phyloP scores from a whole-genome alignment of 2,329 filamentous ascomycete genomes.

The Colletotrichum euphorbiae region DNA sequence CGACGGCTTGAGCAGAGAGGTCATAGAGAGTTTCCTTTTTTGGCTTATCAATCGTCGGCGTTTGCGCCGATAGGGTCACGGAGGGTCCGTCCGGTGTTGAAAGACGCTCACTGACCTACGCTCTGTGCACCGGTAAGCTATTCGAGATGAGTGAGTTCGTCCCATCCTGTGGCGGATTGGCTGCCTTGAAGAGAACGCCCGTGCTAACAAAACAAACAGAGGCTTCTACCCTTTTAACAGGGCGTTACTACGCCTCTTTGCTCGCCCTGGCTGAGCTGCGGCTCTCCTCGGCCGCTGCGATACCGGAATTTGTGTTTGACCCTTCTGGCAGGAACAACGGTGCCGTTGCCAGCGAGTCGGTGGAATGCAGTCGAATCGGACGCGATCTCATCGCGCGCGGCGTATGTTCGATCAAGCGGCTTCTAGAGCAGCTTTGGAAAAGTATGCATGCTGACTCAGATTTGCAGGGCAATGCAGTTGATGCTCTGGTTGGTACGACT shows the following conservation, averaged over 20 bases:
- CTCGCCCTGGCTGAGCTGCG: conserved; percentile 14
- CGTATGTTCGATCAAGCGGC: conserved; percentile 48
- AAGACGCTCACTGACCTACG: conserved; percentile 3
- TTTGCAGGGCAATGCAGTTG: conserved; percentile 76
- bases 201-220: conserved; percentile 7
- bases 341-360: conserved; percentile 77
- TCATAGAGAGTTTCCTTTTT: conserved; percentile 1
- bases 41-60: conserved; percentile 21
- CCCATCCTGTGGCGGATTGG: conserved; percentile 8
- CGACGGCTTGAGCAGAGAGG: neutral
- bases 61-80: conserved; percentile 26
- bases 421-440: neutral
- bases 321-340: conserved; percentile 54
- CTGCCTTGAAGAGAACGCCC: neutral
- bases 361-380: conserved; percentile 77
- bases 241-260: conserved; percentile 21
- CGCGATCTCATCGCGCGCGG: conserved; percentile 68
- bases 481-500: conserved; percentile 79
- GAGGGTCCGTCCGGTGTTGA: conserved; percentile 32
- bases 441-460: neutral
- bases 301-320: conserved; percentile 42
- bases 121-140: neutral
- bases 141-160: conserved; percentile 38
- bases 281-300: conserved; percentile 20
- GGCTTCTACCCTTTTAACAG: neutral